phyloP scores from a whole-genome alignment of 257 asterid species.

The Misopates orontium region DNA sequence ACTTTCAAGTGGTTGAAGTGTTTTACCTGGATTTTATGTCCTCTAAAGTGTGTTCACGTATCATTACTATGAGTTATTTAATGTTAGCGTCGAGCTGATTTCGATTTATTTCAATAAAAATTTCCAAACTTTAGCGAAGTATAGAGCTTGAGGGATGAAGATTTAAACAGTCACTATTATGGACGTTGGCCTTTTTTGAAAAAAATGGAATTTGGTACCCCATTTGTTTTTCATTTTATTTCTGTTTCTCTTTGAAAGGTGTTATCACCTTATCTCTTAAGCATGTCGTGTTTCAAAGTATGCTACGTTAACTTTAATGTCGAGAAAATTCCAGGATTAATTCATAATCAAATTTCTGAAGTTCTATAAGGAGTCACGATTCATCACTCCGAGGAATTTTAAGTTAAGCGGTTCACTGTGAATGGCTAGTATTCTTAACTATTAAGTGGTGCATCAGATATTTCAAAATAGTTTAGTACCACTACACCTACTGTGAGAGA shows the following conservation, averaged over 20 bases:
- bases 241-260: not conserved
- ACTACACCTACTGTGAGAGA: not conserved
- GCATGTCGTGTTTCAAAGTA: not conserved
- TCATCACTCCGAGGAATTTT: not conserved
- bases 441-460: not conserved
- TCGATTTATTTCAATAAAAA: no score
- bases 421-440: not conserved
- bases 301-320: not conserved
- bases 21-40: not conserved
- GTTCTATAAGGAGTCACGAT: no score
- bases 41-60: not conserved
- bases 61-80: not conserved
- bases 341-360: no score
- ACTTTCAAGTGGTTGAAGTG: not conserved
- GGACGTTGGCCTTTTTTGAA: no score
- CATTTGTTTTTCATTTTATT: no score
- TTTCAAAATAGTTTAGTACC: not conserved
- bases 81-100: constrained; percentile 13
- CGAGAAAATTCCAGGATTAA: no score
- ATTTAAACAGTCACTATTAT: no score
- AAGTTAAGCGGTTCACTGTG: not conserved
- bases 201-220: no score
- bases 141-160: not conserved
- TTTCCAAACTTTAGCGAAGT: not conserved
- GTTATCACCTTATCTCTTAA: not conserved